Percentiles rank a stretch among this genome's conserved stretches.
These are phyloP conservation scores for Lignosus rhinocerotis DNA, from an alignment of 1,284 basidiomycete genomes.

Conservation along the genomic window DNA sequence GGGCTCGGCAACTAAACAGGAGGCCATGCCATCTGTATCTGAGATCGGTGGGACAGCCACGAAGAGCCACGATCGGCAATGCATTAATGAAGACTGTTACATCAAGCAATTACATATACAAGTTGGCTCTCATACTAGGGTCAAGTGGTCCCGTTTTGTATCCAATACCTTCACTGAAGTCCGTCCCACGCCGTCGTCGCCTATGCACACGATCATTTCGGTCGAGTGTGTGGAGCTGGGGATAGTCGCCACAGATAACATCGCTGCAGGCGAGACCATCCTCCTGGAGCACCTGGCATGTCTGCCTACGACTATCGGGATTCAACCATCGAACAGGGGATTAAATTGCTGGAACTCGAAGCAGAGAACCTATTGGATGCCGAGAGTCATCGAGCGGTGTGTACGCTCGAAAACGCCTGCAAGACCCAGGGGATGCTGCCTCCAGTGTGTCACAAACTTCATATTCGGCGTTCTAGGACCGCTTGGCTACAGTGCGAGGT, in stretches of 20 bases:
- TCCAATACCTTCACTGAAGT: too few species aligned
- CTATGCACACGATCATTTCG: neutral
- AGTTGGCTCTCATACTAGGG: neutral
- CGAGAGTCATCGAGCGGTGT: neutral
- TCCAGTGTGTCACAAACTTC: neutral
- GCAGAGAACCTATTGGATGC: neutral
- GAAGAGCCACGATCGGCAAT: neutral
- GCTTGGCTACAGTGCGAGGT: neutral
- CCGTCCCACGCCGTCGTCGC: neutral
- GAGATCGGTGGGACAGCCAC: slow-evolving; percentile 2
- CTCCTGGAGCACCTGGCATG: neutral
- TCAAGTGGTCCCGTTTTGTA: too few species aligned
- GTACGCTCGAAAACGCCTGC: neutral
- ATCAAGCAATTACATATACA: neutral
- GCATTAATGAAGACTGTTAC: neutral
- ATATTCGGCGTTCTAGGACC: neutral
- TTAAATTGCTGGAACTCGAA: neutral
- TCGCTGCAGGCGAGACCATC: neutral
- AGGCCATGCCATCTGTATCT: neutral
- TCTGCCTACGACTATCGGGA: neutral
- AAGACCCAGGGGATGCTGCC: neutral
- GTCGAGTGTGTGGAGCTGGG: neutral
- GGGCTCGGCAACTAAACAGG: neutral
- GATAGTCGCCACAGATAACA: neutral
- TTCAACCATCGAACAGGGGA: neutral